Conservation (phyloP, 805 yeast species). For the Soucietia sequanensis region DNA sequence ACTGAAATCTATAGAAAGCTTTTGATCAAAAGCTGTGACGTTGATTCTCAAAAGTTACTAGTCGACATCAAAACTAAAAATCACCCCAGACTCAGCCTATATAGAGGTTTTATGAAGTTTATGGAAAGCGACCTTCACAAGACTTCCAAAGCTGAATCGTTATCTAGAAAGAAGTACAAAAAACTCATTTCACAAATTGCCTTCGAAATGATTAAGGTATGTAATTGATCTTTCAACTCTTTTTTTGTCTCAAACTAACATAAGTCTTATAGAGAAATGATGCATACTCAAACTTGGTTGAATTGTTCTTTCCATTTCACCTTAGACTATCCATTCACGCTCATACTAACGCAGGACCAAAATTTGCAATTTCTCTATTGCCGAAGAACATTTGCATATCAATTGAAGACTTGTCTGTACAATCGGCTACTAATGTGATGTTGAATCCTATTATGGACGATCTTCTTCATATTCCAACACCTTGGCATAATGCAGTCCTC, state of each 20-base stretch:
- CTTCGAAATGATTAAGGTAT: constrained; percentile 65
- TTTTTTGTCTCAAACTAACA: neutral
- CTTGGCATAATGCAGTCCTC: constrained; percentile 62
- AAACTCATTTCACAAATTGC: constrained; percentile 53
- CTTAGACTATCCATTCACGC: constrained; percentile 62
- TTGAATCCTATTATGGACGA: constrained; percentile 31
- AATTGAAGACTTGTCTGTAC: constrained; percentile 40
- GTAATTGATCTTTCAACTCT: constrained; percentile 4
- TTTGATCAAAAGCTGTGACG: constrained; percentile 37
- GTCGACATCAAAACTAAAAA: constrained; percentile 32
- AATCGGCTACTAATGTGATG: neutral
- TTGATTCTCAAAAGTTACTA: constrained; percentile 33
- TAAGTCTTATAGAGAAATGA: constrained; percentile 43
- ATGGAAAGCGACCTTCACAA: constrained; percentile 57
- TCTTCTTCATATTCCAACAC: constrained; percentile 61
- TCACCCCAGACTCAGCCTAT: constrained; percentile 53
- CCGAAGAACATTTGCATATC: constrained; percentile 40
- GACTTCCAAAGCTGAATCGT: constrained; percentile 34
- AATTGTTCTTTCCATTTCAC: constrained; percentile 57
- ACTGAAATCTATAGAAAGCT: constrained; percentile 38
- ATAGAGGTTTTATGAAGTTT: constrained; percentile 57
- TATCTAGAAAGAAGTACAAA: constrained; percentile 49
- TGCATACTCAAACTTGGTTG: constrained; percentile 63
- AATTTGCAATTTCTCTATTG: constrained; percentile 54
- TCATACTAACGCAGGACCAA: constrained; percentile 58